Evolutionary conservation across 495 filamentous ascomycete genomes (phyloP), one percentile per base, ranked within the genome.

Genomic region (Astrocystis sublimbata): DNA sequence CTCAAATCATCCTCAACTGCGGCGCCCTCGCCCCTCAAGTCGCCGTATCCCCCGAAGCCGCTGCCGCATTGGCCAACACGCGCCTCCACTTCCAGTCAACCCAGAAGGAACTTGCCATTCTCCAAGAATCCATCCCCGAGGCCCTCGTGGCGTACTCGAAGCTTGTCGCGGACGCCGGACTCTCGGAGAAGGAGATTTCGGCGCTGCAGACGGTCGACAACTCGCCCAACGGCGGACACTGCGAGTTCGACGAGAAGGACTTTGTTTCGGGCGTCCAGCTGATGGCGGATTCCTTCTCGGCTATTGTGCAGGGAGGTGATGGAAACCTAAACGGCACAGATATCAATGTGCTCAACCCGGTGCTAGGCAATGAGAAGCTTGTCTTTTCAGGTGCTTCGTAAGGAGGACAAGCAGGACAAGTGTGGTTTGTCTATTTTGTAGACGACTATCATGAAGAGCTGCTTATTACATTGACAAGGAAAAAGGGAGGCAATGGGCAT

Each of bases 21-120:
- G 80, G 80, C 36, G 79, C 65, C 0, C 46, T 83, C 38, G 60
- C 58, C 42, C 80, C 79, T 10, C 80, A 83, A 63, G 79, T 83
- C 42, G 62, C 57, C 50, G 72, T 82, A 3, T 26, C 45, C 9
- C 73, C 65, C 4, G 69, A 76, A 58, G 70, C 69, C 4, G 68
- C 60, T 0, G 74, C 66, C 3, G 71, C 79, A 13, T 38, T 74
- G 3, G 61, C 66, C 7, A 67, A 61, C 38, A 74, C 74, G 49
- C 73, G 69, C 58, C 69, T 83, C 21, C 80, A 83, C 65, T 83
- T 77, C 69, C 80, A 83, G 67, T 78, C 72, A 58, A 83, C 80
- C 28, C 73, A 78, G 68, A 56, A 71, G 30, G 80, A 83, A 61
- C 67, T 81, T 19, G 59, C 72, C 6, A 58, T 71, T 3, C 73